Percentiles rank a stretch among this genome's conserved stretches.
phyloP scores from a whole-genome alignment of 2,329 filamentous ascomycete genomes.

The Fusarium acutatum region DNA sequence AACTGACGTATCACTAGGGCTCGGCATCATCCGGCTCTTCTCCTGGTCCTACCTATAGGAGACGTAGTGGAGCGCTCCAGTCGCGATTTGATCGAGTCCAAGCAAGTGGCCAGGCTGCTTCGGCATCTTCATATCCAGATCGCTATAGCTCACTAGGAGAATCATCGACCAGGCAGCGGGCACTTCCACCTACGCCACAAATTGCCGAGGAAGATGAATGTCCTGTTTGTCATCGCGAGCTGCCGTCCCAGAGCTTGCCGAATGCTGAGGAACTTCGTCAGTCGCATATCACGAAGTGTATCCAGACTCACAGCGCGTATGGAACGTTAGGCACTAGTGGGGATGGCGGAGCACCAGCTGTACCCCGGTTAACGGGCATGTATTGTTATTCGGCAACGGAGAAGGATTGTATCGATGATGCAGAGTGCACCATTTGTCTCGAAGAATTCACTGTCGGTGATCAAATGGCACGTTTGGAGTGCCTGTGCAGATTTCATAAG shows the following conservation, averaged over 20 bases:
- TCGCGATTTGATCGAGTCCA: slow-evolving; percentile 52
- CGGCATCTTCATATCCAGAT: slow-evolving; percentile 44
- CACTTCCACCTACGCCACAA: slow-evolving; percentile 56
- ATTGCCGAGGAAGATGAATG: slow-evolving; percentile 80
- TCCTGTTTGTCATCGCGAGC: slow-evolving; percentile 76
- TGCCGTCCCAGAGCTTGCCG: slow-evolving; percentile 65
- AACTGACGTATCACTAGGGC: slow-evolving; percentile 21
- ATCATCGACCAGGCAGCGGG: slow-evolving; percentile 51
- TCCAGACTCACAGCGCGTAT: slow-evolving; percentile 63
- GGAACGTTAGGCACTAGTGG: slow-evolving; percentile 45
- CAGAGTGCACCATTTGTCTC: slow-evolving; percentile 73
- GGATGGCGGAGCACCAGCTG: slow-evolving; percentile 41
- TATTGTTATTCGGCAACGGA: slow-evolving; percentile 72
- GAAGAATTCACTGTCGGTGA: slow-evolving; percentile 71
- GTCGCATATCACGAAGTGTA: slow-evolving; percentile 66
- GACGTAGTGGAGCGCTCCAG: slow-evolving; percentile 45
- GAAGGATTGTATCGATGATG: slow-evolving; percentile 73
- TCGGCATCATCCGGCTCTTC: slow-evolving; percentile 32
- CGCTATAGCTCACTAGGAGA: slow-evolving; percentile 45
- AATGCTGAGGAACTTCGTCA: slow-evolving; percentile 65
- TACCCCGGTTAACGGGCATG: slow-evolving; percentile 64
- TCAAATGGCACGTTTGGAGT: slow-evolving; percentile 72
- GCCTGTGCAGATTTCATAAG: slow-evolving; percentile 71
- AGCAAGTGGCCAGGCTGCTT: slow-evolving; percentile 46
- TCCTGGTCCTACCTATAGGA: slow-evolving; percentile 41